Evolutionary conservation across 163 green algal genomes (phyloP).

Genomic region (Scenedesmus sp.): DNA sequence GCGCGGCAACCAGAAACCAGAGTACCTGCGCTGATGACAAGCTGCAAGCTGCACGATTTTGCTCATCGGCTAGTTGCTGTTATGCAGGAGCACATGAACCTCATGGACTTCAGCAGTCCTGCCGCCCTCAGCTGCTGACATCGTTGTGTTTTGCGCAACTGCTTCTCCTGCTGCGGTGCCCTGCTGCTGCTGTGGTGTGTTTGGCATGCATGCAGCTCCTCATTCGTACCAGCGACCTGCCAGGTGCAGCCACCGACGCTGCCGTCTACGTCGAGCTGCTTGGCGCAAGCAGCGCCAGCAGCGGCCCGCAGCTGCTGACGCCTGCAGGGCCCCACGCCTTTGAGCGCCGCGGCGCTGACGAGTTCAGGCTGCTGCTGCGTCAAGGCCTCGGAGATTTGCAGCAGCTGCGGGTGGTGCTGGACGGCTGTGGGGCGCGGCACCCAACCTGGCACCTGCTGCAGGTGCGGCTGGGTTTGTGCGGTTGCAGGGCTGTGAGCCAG

Average conservation of each 20-base stretch:
- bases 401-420: conserved; percentile 56
- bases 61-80: no score
- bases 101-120: no score
- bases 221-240: conserved; percentile 67
- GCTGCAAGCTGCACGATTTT: no score
- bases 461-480: background rate
- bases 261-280: conserved; percentile 63
- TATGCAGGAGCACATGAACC: no score
- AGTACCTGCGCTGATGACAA: background rate
- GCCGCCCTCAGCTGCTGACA: no score
- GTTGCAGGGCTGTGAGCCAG: background rate
- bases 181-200: background rate
- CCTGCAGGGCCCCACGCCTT: conserved; percentile 55
- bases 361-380: conserved; percentile 48
- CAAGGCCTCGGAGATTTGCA: conserved; percentile 47
- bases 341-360: conserved; percentile 66
- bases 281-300: conserved; percentile 54
- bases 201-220: background rate
- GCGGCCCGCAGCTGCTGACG: background rate
- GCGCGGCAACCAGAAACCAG: no score
- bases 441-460: conserved; percentile 67
- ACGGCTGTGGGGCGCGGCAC: conserved; percentile 10
- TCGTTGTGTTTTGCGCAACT: no score
- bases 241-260: conserved; percentile 76
- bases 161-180: background rate